Evolutionary conservation across 2,329 filamentous ascomycete species (phyloP).

Genomic region (Juglanconis juglandina): DNA sequence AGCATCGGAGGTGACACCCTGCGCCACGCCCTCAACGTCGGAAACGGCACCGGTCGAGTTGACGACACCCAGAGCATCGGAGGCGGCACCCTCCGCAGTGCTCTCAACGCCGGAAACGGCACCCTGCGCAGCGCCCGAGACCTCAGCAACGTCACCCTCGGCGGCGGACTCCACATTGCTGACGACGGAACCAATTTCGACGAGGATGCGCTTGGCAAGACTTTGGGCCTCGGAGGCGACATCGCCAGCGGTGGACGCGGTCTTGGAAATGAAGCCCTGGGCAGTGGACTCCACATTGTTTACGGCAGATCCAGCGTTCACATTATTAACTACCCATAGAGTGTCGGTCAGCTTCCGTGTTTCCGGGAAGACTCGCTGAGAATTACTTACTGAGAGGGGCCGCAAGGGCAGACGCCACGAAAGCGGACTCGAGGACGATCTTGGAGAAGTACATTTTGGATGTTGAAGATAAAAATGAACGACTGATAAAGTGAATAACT

Average conservation of each 20-base stretch:
- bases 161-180: background rate
- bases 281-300: background rate
- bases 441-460: background rate
- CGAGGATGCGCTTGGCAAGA: background rate
- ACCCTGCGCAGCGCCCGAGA: background rate
- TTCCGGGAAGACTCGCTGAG: background rate
- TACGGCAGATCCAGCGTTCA: background rate
- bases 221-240: background rate
- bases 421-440: background rate
- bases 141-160: background rate
- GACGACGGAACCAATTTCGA: background rate
- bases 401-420: background rate
- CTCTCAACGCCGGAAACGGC: background rate
- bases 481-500: background rate
- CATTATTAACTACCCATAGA: background rate
- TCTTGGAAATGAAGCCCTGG: background rate
- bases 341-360: background rate
- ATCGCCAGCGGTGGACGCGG: background rate
- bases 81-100: background rate
- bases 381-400: background rate
- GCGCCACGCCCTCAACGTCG: too few species aligned
- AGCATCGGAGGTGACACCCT: too few species aligned
- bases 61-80: background rate
- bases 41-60: background rate
- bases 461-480: background rate